Conservation (phyloP, 495 filamentous ascomycete species). For the Thozetella sp. region DNA sequence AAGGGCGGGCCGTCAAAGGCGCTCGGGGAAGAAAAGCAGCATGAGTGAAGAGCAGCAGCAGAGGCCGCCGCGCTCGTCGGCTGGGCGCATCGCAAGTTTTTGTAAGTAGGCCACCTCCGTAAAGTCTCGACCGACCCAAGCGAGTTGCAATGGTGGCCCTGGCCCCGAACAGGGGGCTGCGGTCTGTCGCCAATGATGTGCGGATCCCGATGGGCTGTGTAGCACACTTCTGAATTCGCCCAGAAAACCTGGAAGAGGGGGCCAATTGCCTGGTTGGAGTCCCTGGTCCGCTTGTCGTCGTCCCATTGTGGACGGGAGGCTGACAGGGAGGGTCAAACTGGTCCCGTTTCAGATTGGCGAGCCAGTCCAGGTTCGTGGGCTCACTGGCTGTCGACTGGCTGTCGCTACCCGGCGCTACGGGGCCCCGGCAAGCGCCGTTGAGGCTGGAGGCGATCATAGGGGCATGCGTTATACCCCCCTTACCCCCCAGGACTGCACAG, state of each 20-base stretch:
- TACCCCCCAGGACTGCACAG: neutral
- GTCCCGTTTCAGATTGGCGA: constrained; percentile 1
- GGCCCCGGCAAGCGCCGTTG: neutral
- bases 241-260: neutral
- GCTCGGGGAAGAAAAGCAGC: neutral
- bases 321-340: neutral
- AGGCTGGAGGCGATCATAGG: neutral
- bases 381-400: neutral
- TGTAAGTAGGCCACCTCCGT: neutral
- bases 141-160: neutral
- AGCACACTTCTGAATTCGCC: neutral
- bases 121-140: neutral
- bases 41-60: neutral
- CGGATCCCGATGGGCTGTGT: neutral
- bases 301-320: neutral
- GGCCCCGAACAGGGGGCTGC: too few relatives aligned
- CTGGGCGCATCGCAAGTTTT: neutral
- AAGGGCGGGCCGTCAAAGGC: constrained; percentile 1
- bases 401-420: neutral
- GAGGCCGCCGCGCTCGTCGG: neutral
- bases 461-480: neutral
- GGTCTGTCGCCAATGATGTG: neutral
- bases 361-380: neutral
- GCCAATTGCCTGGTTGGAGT: neutral
- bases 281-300: neutral